Evolutionary conservation across 2,329 filamentous ascomycete genomes (phyloP).

Genomic region (Alternaria triticina): DNA sequence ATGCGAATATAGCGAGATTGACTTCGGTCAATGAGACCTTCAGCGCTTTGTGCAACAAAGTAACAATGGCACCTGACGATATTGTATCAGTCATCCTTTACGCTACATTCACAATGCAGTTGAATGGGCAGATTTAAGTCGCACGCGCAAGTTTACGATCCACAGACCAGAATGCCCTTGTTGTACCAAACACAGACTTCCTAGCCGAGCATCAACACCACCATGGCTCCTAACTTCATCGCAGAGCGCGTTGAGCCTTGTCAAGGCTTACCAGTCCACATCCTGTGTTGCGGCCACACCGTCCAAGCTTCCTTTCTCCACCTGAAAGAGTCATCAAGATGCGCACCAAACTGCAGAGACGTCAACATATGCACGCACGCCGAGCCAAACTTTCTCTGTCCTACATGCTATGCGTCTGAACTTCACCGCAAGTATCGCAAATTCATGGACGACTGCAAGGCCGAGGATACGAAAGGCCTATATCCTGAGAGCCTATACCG

Average conservation of each 20-base stretch:
- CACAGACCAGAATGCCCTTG: background rate
- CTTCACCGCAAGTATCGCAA: background rate
- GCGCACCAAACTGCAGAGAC: constrained; percentile 2
- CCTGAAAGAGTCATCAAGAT: background rate
- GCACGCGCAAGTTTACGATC: background rate
- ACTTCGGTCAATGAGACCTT: background rate
- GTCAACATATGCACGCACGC: background rate
- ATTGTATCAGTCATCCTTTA: background rate
- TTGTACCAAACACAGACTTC: background rate
- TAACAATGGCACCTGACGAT: background rate
- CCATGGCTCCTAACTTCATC: background rate
- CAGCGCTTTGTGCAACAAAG: background rate
- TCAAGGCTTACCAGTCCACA: background rate
- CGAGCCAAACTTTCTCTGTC: constrained; percentile 2
- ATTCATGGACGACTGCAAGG: background rate
- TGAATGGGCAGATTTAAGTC: background rate
- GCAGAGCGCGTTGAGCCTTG: background rate
- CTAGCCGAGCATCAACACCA: background rate
- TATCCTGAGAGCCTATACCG: background rate
- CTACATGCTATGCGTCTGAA: background rate
- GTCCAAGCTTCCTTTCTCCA: background rate
- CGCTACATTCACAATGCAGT: background rate
- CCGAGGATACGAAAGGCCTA: background rate
- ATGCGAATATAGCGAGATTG: background rate
- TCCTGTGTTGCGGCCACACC: background rate